Base-by-base conservation (phyloP, 1,284 basidiomycete species). In the Leccinum subrobustum region DNA sequence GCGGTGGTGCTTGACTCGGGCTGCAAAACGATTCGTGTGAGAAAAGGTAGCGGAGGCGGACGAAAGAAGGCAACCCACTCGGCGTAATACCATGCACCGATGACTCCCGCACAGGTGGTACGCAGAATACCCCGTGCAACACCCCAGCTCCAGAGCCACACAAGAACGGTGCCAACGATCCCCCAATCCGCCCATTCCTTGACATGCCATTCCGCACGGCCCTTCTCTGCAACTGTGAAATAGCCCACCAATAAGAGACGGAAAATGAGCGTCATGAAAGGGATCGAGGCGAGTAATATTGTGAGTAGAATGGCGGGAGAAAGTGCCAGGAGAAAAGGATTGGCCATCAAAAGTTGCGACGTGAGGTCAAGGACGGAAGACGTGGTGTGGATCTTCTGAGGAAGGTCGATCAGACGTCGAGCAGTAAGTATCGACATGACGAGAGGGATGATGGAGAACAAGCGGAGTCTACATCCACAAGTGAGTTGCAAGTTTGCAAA, bases 121-220 rank as follows among this genome's bases (percentile, higher is more conserved):
- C 93, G 80, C 57, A 95, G 77, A 0, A 94, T 73, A 1, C 95
- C 95, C 33, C 95, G 82, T 14, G 92, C 86, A 3, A 97, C 88
- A 16, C 88, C 91, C 92, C 94, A 96, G 9, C 85, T 91, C 95
- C 95, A 98, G 2, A 95, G 75, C 92, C 94, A 96, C 0, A 92
- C 79, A 0, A 78, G 79, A 2, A 89, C 77, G 0, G 89, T 84
- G 3, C 82, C 80, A 50, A 83, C 81, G 20, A 95, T 92, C 0
- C 91, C 84, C 89, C 91, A 93, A 57, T 91, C 87, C 0, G 93
- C 93, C 81, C 89, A 92, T n/a, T 85, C 83, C 31, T 79, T 73
- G 11, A 95, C 79, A 70, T 93, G 89, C 84, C 90, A 95, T 65
- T 88, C 85, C 70, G 82, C 76, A 0, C 73, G 71, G 8, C 53